phyloP scores from a whole-genome alignment of 2,329 filamentous ascomycete genomes.

The Tothia fuscella region DNA sequence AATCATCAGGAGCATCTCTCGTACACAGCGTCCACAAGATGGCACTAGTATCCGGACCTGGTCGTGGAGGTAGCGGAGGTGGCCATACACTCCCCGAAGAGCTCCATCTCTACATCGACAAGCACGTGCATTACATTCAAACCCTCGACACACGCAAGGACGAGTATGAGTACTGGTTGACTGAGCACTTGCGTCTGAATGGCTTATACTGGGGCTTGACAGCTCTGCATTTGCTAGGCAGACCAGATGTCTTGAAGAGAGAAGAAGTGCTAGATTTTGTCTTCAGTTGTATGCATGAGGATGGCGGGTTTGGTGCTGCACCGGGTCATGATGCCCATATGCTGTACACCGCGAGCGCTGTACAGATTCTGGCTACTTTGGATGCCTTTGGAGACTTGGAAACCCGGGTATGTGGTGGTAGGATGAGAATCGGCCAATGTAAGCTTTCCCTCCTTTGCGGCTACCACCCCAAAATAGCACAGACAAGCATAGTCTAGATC shows the following conservation, averaged over 20 bases:
- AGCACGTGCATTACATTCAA: constrained; percentile 87
- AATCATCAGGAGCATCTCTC: too few species aligned
- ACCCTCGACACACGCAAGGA: constrained; percentile 86
- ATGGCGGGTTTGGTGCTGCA: constrained; percentile 85
- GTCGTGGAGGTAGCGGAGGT: constrained; percentile 36
- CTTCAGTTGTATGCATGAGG: constrained; percentile 83
- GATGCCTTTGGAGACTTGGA: constrained; percentile 81
- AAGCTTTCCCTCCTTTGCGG: too few species aligned
- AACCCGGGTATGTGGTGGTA: constrained; percentile 51
- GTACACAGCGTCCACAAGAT: constrained; percentile 31
- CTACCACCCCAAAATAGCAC: too few species aligned
- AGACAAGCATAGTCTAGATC: too few species aligned
- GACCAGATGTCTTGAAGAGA: constrained; percentile 69
- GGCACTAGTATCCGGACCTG: constrained; percentile 50
- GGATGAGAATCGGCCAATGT: constrained; percentile 68
- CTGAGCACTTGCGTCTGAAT: constrained; percentile 88
- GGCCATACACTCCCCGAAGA: constrained; percentile 18
- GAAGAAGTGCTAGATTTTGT: constrained; percentile 80
- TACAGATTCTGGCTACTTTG: constrained; percentile 81
- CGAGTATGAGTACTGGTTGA: constrained; percentile 95
- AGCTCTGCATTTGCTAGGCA: constrained; percentile 71
- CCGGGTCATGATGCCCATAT: constrained; percentile 93
- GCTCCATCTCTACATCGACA: constrained; percentile 43
- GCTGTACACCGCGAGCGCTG: constrained; percentile 87
- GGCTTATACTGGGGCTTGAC: constrained; percentile 95